Evolutionary conservation across 2,329 filamentous ascomycete genomes (phyloP), one percentile per base, ranked within the genome.

Genomic region (Penicillium sp.): DNA sequence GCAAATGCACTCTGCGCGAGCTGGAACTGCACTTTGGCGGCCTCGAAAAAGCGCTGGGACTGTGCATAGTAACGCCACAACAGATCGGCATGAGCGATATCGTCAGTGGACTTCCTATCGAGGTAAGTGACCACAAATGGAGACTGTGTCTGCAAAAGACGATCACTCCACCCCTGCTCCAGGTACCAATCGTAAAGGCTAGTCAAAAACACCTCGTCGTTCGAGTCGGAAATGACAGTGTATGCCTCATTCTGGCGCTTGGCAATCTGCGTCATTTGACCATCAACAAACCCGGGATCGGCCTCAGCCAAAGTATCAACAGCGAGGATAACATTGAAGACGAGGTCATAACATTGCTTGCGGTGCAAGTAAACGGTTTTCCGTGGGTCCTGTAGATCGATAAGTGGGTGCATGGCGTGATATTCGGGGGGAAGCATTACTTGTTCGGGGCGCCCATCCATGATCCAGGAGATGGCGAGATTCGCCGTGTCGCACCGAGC

Each of bases 111-210:
- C 57, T 91, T 88, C 52, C 89, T 87, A 68, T 90, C 82, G 3
- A 99, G 84, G 72, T 96, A 99, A 2, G 87, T 90, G 43, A 96
- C 84, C 26, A 98, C 91, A 67, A 92, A 93, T 0, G 88, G 85
- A 5, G 93, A 96, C 56, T 93, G 85, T 51, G 95, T 91, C 35
- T 89, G 86, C 33, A 99, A 84, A 27, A 99, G 84, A 14, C 92
- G 88, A 61, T 97, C 91, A 10, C 86, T 89, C 86, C 90, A 93
- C 19, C 90, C 89, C 71, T 93, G 88, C 53, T 84, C 77, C 63
- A 98, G 87, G 74, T 99, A 99, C 93, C 95, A 99, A 68, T 97
- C 93, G 72, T 97, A 99, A n/a, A 99, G 82, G 67, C 91, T 91
- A 59, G 91, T 96, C 72, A 98, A 89, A 79, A 99, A 99, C 5